Evolutionary conservation across 2,329 filamentous ascomycete species (phyloP).

Genomic region (Amesomyces nigricolor): DNA sequence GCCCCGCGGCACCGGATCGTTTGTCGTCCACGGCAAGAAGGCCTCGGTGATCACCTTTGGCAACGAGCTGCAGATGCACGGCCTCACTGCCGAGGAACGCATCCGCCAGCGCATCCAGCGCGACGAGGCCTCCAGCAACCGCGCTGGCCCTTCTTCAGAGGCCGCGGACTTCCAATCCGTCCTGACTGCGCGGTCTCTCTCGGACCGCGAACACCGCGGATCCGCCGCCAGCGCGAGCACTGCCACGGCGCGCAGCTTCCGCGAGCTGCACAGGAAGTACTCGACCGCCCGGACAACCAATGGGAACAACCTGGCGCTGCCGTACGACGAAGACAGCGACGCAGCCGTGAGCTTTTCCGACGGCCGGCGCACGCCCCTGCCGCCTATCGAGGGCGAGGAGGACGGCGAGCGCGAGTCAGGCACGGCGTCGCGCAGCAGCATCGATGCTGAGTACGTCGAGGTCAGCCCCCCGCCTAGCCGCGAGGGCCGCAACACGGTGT

Average conservation of each 20-base stretch:
- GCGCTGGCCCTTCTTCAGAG: slow-evolving; percentile 17
- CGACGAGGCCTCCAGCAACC: slow-evolving; percentile 32
- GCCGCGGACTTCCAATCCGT: slow-evolving; percentile 49
- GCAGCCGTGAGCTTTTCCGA: slow-evolving; percentile 56
- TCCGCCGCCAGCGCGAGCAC: slow-evolving; percentile 62
- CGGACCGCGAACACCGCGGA: slow-evolving; percentile 46
- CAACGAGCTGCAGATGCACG: slow-evolving; percentile 82
- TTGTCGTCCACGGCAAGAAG: slow-evolving; percentile 96
- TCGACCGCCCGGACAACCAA: slow-evolving; percentile 47
- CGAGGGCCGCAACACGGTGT: slow-evolving; percentile 33
- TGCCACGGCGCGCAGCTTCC: slow-evolving; percentile 60
- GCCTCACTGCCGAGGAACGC: slow-evolving; percentile 67
- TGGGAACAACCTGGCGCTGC: slow-evolving; percentile 40
- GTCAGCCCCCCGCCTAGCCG: slow-evolving; percentile 29
- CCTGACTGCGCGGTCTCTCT: slow-evolving; percentile 39
- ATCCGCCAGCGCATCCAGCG: slow-evolving; percentile 54
- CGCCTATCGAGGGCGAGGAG: slow-evolving; percentile 43
- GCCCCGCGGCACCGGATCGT: slow-evolving; percentile 74
- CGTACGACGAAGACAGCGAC: slow-evolving; percentile 56
- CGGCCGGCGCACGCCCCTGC: slow-evolving; percentile 50
- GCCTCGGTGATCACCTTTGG: slow-evolving; percentile 96
- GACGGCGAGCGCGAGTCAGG: slow-evolving; percentile 11
- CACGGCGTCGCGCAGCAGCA: slow-evolving; percentile 11
- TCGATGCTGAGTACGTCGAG: slow-evolving; percentile 20
- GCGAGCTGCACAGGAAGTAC: slow-evolving; percentile 56